Conservation (phyloP, 257 asterid genomes). For the Nyctanthes arbortristis region DNA sequence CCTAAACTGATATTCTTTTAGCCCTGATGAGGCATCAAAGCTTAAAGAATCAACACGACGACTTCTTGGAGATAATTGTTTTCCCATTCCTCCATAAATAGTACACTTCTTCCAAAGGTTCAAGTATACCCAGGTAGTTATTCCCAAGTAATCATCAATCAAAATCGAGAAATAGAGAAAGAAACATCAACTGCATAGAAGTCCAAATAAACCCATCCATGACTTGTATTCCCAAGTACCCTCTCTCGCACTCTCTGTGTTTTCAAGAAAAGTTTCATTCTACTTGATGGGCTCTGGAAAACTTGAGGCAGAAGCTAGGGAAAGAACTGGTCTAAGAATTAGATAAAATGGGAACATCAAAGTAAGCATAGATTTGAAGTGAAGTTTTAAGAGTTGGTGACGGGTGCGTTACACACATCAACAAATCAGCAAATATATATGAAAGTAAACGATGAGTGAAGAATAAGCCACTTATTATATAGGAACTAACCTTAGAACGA, state of each 20-base stretch:
- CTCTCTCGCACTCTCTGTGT: slow-evolving; percentile 33
- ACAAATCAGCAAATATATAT: too few species aligned
- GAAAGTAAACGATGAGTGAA: slow-evolving; percentile 20
- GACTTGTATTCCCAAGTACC: neutral
- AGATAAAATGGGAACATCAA: slow-evolving; percentile 51
- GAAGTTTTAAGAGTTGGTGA: slow-evolving; percentile 56
- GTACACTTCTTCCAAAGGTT: neutral
- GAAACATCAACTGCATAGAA: neutral
- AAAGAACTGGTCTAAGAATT: slow-evolving; percentile 20
- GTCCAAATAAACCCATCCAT: slow-evolving; percentile 4
- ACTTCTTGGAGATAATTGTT: slow-evolving; percentile 43
- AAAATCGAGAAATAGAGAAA: slow-evolving; percentile 10
- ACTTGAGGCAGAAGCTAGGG: slow-evolving; percentile 24
- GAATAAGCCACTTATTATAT: slow-evolving; percentile 13
- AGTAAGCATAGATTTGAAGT: slow-evolving; percentile 46
- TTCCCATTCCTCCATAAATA: slow-evolving; percentile 41
- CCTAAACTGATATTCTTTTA: slow-evolving; percentile 42
- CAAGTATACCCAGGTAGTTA: neutral
- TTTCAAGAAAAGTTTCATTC: slow-evolving; percentile 20
- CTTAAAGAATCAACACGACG: slow-evolving; percentile 33
- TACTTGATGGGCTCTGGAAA: neutral
- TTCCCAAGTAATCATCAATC: neutral
- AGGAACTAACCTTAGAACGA: neutral
- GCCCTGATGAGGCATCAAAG: slow-evolving; percentile 35
- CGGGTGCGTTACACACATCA: slow-evolving; percentile 19